These are phyloP conservation scores for Lasiosphaeria ovina DNA, from an alignment of 495 filamentous ascomycete genomes.

Conservation along the genomic window DNA sequence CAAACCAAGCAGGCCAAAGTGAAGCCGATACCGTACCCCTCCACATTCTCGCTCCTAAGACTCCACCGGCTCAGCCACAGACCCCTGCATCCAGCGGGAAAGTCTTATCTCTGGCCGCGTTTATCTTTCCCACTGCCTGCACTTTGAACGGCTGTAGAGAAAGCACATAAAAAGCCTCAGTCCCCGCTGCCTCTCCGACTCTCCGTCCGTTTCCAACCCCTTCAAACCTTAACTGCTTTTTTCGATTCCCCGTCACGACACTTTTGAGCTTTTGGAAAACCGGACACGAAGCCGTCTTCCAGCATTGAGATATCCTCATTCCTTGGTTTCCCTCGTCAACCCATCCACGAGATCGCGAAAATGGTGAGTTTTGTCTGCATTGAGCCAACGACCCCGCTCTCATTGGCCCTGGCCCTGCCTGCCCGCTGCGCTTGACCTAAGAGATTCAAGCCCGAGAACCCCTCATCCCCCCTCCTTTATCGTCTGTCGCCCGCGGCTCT, in stretches of 20 bases:
- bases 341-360: background rate
- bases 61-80: constrained; percentile 4
- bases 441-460: background rate
- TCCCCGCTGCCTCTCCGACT: constrained; percentile 11
- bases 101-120: constrained; percentile 3
- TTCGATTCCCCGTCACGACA: constrained; percentile 13
- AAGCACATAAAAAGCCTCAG: constrained; percentile 23
- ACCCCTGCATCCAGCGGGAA: background rate
- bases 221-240: constrained; percentile 3
- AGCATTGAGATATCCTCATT: background rate
- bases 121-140: constrained; percentile 4
- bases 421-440: background rate
- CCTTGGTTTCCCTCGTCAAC: constrained; percentile 5
- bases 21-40: background rate
- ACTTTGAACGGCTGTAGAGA: constrained; percentile 7
- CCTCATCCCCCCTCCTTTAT: background rate
- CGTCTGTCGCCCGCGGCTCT: background rate
- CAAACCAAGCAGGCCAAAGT: background rate
- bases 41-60: background rate
- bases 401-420: background rate
- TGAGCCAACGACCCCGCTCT: background rate
- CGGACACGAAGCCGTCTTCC: background rate
- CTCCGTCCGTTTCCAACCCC: background rate
- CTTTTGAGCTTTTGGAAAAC: background rate
- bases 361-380: constrained; percentile 3